A percentile compares a stretch with the other conserved stretches of the same genome.
Evolutionary conservation across 805 yeast species (phyloP).

Genomic region (Candida cerambycidarum): DNA sequence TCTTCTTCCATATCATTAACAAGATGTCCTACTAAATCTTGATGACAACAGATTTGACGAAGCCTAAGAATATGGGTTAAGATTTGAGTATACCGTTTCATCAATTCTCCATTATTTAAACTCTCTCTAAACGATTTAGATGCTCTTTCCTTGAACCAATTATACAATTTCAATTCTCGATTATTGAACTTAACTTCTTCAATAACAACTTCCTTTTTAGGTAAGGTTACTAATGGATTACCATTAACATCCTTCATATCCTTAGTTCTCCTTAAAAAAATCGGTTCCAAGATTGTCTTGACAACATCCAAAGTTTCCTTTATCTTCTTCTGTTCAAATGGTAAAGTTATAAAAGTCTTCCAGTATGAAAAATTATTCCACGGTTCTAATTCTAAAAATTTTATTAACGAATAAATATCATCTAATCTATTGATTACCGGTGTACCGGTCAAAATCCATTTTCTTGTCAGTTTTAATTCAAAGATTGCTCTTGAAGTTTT

Average conservation of each 20-base stretch:
- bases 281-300: constrained; percentile 82
- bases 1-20: constrained; percentile 45
- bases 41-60: constrained; percentile 87
- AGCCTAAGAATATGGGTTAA: constrained; percentile 79
- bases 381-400: constrained; percentile 78
- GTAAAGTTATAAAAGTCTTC: constrained; percentile 81
- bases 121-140: constrained; percentile 60
- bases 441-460: constrained; percentile 91
- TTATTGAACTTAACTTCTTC: constrained; percentile 67
- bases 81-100: constrained; percentile 73
- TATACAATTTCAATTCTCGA: constrained; percentile 64
- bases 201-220: constrained; percentile 69
- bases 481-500: constrained; percentile 77
- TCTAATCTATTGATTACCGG: constrained; percentile 88
- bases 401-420: constrained; percentile 76
- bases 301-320: constrained; percentile 77
- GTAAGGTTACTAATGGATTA: constrained; percentile 68
- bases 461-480: constrained; percentile 60
- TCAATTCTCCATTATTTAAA: constrained; percentile 61
- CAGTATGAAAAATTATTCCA: constrained; percentile 86
- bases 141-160: constrained; percentile 67
- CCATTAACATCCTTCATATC: constrained; percentile 77
- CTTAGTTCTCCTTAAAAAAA: constrained; percentile 81
- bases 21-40: constrained; percentile 55
- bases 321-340: constrained; percentile 74